Percentiles rank a stretch among this genome's conserved stretches.
phyloP scores from a whole-genome alignment of 441 rosid species.

The Populus hybrid region DNA sequence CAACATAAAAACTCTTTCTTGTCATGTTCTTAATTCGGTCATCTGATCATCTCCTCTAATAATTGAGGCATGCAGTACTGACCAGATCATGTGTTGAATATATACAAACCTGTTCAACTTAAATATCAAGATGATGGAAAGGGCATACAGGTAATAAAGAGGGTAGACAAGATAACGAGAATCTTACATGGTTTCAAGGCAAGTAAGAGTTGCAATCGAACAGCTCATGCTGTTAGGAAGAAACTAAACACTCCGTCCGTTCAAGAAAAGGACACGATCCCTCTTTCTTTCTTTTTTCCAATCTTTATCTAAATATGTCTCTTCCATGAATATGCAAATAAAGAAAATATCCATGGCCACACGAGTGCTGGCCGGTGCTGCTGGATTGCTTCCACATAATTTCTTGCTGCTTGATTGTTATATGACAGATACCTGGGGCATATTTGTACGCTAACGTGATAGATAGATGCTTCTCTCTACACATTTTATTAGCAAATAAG shows the following conservation, averaged over 20 bases:
- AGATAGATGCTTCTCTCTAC: background rate
- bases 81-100: too few relatives aligned
- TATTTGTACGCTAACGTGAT: background rate
- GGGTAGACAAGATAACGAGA: background rate
- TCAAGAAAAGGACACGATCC: conserved; percentile 28
- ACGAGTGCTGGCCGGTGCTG: background rate
- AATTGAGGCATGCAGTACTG: too few relatives aligned
- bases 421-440: background rate
- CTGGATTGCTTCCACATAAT: background rate
- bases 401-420: background rate
- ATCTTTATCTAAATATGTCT: background rate
- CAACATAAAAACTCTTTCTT: too few relatives aligned
- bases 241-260: conserved; percentile 26
- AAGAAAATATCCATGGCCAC: background rate
- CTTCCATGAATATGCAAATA: background rate
- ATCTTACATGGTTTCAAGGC: conserved; percentile 12
- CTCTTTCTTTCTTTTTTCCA: background rate
- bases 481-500: too few relatives aligned
- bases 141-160: background rate
- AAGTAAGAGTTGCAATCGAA: conserved; percentile 41
- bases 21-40: too few relatives aligned
- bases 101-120: background rate
- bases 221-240: conserved; percentile 41
- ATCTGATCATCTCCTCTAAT: too few relatives aligned
- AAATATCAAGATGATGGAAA: background rate